Conservation (phyloP, 2,329 filamentous ascomycete genomes). For the Fusarium sp. region DNA sequence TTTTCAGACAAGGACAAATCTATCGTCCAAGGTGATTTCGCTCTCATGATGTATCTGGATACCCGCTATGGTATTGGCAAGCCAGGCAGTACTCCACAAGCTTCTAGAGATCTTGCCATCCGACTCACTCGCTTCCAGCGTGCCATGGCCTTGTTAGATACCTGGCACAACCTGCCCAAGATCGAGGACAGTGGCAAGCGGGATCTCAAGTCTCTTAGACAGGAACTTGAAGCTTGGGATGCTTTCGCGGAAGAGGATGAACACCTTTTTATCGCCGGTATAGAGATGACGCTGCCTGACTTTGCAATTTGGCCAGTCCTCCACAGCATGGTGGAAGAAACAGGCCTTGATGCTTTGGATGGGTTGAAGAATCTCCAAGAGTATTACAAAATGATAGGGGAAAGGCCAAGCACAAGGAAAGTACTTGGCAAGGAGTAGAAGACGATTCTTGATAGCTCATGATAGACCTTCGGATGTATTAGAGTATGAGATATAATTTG, state of each 20-base stretch:
- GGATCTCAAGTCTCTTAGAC: constrained; percentile 42
- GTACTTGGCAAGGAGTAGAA: constrained; percentile 33
- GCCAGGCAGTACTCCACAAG: constrained; percentile 38
- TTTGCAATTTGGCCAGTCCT: constrained; percentile 69
- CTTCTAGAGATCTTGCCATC: constrained; percentile 50
- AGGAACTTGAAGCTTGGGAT: constrained; percentile 58
- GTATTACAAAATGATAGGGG: constrained; percentile 53
- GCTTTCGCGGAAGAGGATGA: constrained; percentile 48
- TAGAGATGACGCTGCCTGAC: constrained; percentile 60
- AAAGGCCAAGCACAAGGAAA: constrained; percentile 40
- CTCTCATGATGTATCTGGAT: constrained; percentile 72
- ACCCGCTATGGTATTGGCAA: constrained; percentile 58
- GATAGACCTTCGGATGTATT: neutral
- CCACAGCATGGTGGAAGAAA: constrained; percentile 56
- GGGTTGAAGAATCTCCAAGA: constrained; percentile 48
- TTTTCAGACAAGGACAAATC: constrained; percentile 69
- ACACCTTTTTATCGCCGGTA: constrained; percentile 59
- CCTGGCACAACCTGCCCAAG: constrained; percentile 48
- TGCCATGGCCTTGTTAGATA: constrained; percentile 51
- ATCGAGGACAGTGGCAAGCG: constrained; percentile 10
- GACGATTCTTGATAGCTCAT: neutral
- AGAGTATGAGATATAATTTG: neutral
- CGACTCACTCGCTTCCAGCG: constrained; percentile 58
- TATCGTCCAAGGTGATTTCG: constrained; percentile 61
- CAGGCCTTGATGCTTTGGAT: constrained; percentile 49